Evolutionary conservation across 169 alveolate species (phyloP), one percentile per base, ranked within the genome.

Genomic region (Eimeria necatrix): DNA sequence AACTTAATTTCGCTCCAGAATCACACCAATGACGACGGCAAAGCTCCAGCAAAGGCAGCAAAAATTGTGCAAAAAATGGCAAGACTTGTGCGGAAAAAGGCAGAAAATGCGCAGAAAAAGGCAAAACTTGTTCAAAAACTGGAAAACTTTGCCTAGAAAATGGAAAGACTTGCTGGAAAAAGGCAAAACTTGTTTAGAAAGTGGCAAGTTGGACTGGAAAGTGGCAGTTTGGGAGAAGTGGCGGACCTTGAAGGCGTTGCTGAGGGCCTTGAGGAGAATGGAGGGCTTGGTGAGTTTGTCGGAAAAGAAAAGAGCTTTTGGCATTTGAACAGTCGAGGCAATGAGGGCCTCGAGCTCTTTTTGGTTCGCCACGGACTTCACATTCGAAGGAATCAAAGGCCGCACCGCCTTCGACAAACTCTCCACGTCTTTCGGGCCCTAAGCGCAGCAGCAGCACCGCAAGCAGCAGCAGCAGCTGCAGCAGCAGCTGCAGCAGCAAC

Each of bases 271-370:
- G 81, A 81, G 24, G 24, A 93, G 64, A 18, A 68, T 18, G 10
- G 95, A 81, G 12, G 93, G 80, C 64, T 71, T 68, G n/a, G 78
- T 41, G 24, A 78, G 88, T 56, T 93, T 93, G 24, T 84, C 89
- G 9, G 95, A 81, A 81, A 93, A 93, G 80, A 93, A 22, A 56
- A 93, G 93, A 2, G 83, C 93, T 22, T 93, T 76, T 16, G 92
- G 95, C 61, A 80, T 59, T 14, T 74, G 94, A 20, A 74, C 60
- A 18, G 61, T 41, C 4, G 94, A 49, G 48, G 81, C 90, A 46
- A 90, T 24, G 20, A 81, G 71, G 49, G 86, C 74, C 16, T 74
- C 81, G 22, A 71, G 64, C 48, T 74, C 88, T 24, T 71, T 74
- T 70, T 71, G 53, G 68, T 71, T 68, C 61, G 49, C 49, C 70